These are phyloP conservation scores for Blepharisma stoltei DNA, from an alignment of 73 alveolate species.

Conservation along the genomic window DNA sequence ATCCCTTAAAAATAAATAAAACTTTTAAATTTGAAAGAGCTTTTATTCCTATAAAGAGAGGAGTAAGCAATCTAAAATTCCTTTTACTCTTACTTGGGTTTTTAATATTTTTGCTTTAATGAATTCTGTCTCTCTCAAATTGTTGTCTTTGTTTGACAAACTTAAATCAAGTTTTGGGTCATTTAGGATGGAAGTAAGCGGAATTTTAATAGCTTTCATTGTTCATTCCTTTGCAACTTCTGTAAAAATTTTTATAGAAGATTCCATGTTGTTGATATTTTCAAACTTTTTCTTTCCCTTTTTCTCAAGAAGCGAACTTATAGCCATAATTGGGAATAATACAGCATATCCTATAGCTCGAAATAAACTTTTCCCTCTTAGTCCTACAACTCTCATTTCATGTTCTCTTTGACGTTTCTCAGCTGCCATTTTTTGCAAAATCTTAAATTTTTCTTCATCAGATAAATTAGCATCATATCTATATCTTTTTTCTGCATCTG, in stretches of 20 bases:
- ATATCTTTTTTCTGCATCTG: background rate
- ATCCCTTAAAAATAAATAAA: too few species aligned
- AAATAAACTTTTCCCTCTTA: background rate
- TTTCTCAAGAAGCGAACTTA: background rate
- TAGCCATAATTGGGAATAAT: background rate
- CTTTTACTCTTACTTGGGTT: slow-evolving; percentile 43
- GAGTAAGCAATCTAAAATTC: slow-evolving; percentile 31
- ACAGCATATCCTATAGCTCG: slow-evolving; percentile 17
- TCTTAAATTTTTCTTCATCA: background rate
- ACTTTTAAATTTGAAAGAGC: too few species aligned
- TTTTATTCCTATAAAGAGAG: too few species aligned
- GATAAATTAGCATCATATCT: background rate
- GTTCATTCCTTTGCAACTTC: background rate
- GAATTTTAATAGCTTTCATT: background rate
- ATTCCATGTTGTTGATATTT: background rate
- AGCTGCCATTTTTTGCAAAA: background rate
- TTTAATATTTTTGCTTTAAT: slow-evolving; percentile 26
- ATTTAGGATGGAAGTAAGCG: slow-evolving; percentile 2
- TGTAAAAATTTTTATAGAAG: background rate
- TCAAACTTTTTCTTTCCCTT: background rate
- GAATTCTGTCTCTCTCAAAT: background rate
- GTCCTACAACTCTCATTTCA: background rate
- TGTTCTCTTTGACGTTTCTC: background rate
- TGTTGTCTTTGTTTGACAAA: slow-evolving; percentile 17
- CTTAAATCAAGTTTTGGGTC: slow-evolving; percentile 35